Conservation (phyloP, 441 rosid genomes). For the Viola pubescens region DNA sequence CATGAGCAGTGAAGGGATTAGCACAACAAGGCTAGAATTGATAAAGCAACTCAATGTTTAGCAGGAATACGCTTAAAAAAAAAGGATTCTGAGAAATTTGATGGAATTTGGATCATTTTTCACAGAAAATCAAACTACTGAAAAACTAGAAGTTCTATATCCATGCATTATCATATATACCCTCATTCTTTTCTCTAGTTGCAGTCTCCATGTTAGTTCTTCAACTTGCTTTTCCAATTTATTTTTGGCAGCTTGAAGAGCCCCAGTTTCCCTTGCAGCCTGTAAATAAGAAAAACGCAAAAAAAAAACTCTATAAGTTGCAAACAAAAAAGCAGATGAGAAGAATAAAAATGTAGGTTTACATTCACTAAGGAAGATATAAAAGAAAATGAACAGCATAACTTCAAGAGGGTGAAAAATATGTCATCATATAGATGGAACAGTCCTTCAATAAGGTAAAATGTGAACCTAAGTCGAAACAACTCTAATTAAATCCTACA, state of each 20-base stretch:
- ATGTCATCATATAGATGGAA: no score
- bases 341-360: no score
- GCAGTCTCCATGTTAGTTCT: constrained; percentile 86
- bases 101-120: neutral
- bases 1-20: neutral
- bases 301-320: neutral
- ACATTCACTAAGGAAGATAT: no score
- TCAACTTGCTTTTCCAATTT: constrained; percentile 97
- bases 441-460: no score
- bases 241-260: constrained; percentile 96
- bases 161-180: constrained; percentile 35
- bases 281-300: constrained; percentile 20
- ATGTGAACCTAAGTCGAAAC: no score
- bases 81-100: neutral
- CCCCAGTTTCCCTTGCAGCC: constrained; percentile 99
- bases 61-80: neutral
- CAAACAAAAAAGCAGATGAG: neutral
- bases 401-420: no score
- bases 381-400: no score
- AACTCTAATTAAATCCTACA: no score
- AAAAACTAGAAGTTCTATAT: neutral
- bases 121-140: neutral
- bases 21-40: neutral
- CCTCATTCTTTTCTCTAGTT: constrained; percentile 85
- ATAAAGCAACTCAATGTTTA: neutral